A percentile compares a stretch with the other conserved stretches of the same genome.
Conservation (phyloP, 192 early-diverging fungal species). For the Gonapodya prolifera region DNA sequence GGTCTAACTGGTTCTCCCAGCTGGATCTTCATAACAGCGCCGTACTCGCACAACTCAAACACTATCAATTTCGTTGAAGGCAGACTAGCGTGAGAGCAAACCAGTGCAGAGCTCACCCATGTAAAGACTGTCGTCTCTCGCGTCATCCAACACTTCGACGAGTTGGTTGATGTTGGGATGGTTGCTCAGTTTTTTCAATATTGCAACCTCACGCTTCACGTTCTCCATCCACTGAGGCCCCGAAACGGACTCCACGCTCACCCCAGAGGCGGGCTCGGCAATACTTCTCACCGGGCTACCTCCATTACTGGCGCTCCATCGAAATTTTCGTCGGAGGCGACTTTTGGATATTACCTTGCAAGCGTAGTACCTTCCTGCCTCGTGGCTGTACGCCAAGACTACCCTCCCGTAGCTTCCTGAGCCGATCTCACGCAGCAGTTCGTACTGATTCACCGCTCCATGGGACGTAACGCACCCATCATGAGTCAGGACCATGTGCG, state of each 20-base stretch:
- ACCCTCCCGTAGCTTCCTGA: slow-evolving; percentile 39
- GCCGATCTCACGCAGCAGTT: slow-evolving; percentile 36
- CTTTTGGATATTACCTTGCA: slow-evolving; percentile 46
- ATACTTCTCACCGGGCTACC: background rate
- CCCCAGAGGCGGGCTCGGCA: slow-evolving; percentile 9
- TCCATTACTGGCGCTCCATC: slow-evolving; percentile 15
- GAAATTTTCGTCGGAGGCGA: slow-evolving; percentile 36
- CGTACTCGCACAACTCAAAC: slow-evolving; percentile 48
- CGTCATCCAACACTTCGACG: slow-evolving; percentile 45
- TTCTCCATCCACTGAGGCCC: background rate
- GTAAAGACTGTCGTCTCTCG: slow-evolving; percentile 44
- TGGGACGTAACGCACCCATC: background rate
- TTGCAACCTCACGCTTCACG: slow-evolving; percentile 39
- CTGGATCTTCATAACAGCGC: slow-evolving; percentile 37
- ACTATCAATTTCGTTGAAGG: slow-evolving; percentile 22
- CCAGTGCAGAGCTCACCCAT: slow-evolving; percentile 23
- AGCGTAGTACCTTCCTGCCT: slow-evolving; percentile 31
- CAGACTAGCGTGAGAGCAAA: background rate
- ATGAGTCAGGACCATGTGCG: background rate
- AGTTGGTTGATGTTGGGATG: slow-evolving; percentile 48
- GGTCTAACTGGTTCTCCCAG: slow-evolving; percentile 21
- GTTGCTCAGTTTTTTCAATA: slow-evolving; percentile 42
- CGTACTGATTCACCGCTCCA: slow-evolving; percentile 38
- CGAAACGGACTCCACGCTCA: background rate
- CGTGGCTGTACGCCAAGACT: slow-evolving; percentile 24